phyloP scores from a whole-genome alignment of 1,284 basidiomycete species.

The Vanrija sp. region DNA sequence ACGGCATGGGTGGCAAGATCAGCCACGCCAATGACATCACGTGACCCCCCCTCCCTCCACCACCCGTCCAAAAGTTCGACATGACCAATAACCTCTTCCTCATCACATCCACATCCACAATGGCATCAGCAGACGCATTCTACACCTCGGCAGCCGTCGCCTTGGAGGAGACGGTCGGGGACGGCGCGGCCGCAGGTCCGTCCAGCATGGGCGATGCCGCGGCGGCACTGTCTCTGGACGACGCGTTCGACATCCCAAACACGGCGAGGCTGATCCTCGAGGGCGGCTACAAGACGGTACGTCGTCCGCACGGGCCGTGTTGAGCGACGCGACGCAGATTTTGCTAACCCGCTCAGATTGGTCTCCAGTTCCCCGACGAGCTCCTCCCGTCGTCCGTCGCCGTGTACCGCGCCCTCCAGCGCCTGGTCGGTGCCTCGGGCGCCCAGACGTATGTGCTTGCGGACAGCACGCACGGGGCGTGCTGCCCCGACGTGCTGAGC shows the following conservation, averaged over 20 bases:
- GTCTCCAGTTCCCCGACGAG: slow-evolving; percentile 95
- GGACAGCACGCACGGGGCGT: slow-evolving; percentile 96
- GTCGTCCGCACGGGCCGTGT: slow-evolving; percentile 14
- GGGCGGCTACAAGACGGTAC: slow-evolving; percentile 48
- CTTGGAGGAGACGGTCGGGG: no score
- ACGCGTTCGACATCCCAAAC: slow-evolving; percentile 49
- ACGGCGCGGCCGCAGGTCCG: slow-evolving; percentile 18
- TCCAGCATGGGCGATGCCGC: slow-evolving; percentile 32
- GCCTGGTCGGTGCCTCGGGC: slow-evolving; percentile 49
- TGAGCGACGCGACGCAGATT: neutral
- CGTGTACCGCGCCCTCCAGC: slow-evolving; percentile 71
- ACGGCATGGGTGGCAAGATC: slow-evolving; percentile 65
- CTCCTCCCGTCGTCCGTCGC: slow-evolving; percentile 81
- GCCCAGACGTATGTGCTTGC: slow-evolving; percentile 80
- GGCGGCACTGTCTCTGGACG: slow-evolving; percentile 30
- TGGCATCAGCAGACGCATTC: no score
- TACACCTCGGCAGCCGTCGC: no score
- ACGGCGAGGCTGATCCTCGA: slow-evolving; percentile 44
- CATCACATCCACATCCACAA: no score
- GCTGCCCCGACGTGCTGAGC: slow-evolving; percentile 94
- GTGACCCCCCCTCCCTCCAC: no score
- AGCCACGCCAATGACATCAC: slow-evolving; percentile 55
- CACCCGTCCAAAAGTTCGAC: no score
- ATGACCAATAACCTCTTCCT: no score
- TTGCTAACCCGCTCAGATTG: slow-evolving; percentile 56